A percentile compares a stretch with the other conserved stretches of the same genome.
phyloP scores from a whole-genome alignment of 228 moss, liverwort and hornwort species.

The Sphagnum magellanicum region DNA sequence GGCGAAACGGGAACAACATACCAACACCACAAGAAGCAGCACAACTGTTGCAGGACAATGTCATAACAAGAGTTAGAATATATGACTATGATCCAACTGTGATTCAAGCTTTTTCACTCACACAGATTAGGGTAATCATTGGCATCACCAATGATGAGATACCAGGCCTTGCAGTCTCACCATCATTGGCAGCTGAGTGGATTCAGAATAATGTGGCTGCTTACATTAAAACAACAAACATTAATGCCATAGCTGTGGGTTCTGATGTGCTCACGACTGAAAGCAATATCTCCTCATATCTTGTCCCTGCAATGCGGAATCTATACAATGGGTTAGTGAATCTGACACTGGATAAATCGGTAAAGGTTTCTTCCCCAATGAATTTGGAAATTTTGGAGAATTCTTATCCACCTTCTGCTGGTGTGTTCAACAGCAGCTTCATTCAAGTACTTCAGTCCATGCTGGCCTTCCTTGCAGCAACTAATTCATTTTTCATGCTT shows the following conservation, averaged over 20 bases:
- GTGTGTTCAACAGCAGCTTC: conserved; percentile 41
- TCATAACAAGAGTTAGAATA: conserved; percentile 61
- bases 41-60: conserved; percentile 41
- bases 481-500: conserved; percentile 63
- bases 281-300: conserved; percentile 23
- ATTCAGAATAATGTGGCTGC: conserved; percentile 48
- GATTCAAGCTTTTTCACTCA: conserved; percentile 50
- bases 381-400: conserved; percentile 41
- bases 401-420: conserved; percentile 66
- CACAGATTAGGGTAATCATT: conserved; percentile 56
- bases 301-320: conserved; percentile 74
- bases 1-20: conserved; percentile 48
- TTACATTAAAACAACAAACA: conserved; percentile 45
- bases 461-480: conserved; percentile 51
- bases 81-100: conserved; percentile 57
- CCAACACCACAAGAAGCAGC: conserved; percentile 42
- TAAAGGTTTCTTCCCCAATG: conserved; percentile 69
- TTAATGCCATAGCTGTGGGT: conserved; percentile 70
- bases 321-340: conserved; percentile 41
- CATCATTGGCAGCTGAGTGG: conserved; percentile 59
- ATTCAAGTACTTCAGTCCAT: conserved; percentile 35
- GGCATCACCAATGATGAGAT: conserved; percentile 77
- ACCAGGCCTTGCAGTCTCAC: conserved; percentile 29
- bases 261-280: conserved; percentile 59
- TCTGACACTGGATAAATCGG: conserved; percentile 35